phyloP scores from a whole-genome alignment of 345 rosid species.

The Diplotaxis tenuifolia region DNA sequence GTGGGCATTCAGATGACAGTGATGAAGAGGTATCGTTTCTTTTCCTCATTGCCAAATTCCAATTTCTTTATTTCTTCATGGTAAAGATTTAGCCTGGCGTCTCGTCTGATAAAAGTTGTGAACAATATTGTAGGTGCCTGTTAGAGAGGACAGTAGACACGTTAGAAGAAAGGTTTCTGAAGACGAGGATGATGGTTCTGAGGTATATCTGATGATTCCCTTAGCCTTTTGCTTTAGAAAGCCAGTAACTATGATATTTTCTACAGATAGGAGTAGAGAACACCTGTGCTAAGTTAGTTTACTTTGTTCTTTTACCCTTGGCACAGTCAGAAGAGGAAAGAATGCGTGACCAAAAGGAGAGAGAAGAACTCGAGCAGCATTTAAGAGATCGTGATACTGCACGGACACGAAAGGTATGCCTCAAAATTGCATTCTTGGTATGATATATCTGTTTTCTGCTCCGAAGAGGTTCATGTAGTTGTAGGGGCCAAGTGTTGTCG shows the following conservation, averaged over 20 bases:
- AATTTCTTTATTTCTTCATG: constrained; percentile 17
- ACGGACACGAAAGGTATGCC: constrained; percentile 69
- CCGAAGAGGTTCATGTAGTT: background rate
- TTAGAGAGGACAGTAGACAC: constrained; percentile 45
- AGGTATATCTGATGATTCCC: constrained; percentile 47
- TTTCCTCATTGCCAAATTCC: constrained; percentile 27
- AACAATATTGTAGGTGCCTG: constrained; percentile 51
- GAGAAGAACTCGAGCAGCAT: constrained; percentile 78
- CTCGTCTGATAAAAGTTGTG: constrained; percentile 21
- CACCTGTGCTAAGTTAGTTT: background rate
- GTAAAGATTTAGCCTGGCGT: constrained; percentile 24
- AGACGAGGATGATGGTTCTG: constrained; percentile 68
- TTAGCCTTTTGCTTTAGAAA: constrained; percentile 3
- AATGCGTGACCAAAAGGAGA: constrained; percentile 85
- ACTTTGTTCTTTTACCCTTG: constrained; percentile 15
- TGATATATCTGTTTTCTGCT: constrained; percentile 1
- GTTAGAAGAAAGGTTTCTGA: constrained; percentile 56
- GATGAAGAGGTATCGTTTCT: constrained; percentile 62
- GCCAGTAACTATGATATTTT: background rate
- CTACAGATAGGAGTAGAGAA: background rate
- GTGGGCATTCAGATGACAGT: constrained; percentile 62
- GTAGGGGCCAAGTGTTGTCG: background rate
- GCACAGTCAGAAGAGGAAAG: constrained; percentile 90
- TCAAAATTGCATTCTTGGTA: constrained; percentile 12
- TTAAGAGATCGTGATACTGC: constrained; percentile 87